phyloP scores from a whole-genome alignment of 2,329 filamentous ascomycete genomes.

The Lasiodiplodia citricola region DNA sequence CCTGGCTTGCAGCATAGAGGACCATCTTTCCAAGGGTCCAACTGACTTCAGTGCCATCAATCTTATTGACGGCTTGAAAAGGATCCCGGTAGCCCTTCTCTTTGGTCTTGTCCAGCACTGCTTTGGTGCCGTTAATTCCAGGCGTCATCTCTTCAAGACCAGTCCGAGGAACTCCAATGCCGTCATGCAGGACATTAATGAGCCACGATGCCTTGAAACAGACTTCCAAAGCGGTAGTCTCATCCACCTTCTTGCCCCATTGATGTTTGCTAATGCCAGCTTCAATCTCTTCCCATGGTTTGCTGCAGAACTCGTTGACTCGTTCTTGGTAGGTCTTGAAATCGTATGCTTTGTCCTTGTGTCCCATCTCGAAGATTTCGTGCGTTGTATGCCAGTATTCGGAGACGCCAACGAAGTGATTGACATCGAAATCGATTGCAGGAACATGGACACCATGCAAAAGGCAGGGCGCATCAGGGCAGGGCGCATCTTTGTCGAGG shows the following conservation, averaged over 20 bases:
- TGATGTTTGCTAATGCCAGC: conserved; percentile 67
- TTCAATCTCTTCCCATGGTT: conserved; percentile 80
- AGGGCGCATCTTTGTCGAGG: conserved; percentile 86
- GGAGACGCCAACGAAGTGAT: conserved; percentile 96
- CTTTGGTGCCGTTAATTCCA: conserved; percentile 73
- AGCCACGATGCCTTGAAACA: conserved; percentile 99
- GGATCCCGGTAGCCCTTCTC: conserved; percentile 78
- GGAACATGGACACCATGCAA: conserved; percentile 91
- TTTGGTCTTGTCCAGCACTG: conserved; percentile 70
- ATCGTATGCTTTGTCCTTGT: conserved; percentile 82
- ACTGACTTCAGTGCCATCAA: conserved; percentile 88
- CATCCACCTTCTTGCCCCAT: conserved; percentile 76
- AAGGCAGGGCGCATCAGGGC: conserved; percentile 81
- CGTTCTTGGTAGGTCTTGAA: conserved; percentile 86
- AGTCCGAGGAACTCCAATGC: conserved; percentile 88
- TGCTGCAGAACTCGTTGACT: conserved; percentile 83
- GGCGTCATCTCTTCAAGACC: conserved; percentile 70
- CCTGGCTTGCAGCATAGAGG: conserved; percentile 88
- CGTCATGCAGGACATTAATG: conserved; percentile 94
- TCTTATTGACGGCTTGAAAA: conserved; percentile 92
- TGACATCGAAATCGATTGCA: conserved; percentile 94
- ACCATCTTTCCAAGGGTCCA: conserved; percentile 98
- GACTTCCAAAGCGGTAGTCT: conserved; percentile 78
- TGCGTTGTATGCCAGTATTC: conserved; percentile 99
- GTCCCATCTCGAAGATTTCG: conserved; percentile 81